Percentiles rank a stretch among this genome's conserved stretches.
These are phyloP conservation scores for Monosporascus sp. DNA, from an alignment of 2,329 filamentous ascomycete species.

Conservation along the genomic window DNA sequence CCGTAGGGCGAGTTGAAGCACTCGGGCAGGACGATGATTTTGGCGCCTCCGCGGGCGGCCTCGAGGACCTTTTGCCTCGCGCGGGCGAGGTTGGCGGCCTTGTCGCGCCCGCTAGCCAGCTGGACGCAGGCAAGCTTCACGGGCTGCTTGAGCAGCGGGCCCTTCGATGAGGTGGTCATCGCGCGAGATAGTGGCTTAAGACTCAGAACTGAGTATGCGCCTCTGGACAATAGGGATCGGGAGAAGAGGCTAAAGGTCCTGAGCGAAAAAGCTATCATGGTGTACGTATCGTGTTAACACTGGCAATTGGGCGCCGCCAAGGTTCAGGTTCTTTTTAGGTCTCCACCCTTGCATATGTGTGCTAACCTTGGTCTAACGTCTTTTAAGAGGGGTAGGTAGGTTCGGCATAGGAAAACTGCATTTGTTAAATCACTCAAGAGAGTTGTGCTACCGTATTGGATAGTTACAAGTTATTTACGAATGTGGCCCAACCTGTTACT, in stretches of 20 bases:
- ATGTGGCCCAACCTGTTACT: no score
- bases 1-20: constrained; percentile 99
- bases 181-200: constrained; percentile 15
- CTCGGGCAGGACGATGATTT: constrained; percentile 88
- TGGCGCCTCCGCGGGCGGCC: constrained; percentile 70
- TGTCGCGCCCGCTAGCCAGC: constrained; percentile 76
- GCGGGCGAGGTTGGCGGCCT: constrained; percentile 74
- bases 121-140: constrained; percentile 79
- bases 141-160: constrained; percentile 62
- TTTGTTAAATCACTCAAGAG: no score
- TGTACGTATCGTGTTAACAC: not conserved
- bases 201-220: not conserved
- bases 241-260: constrained; percentile 16
- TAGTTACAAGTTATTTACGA: no score
- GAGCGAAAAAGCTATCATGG: constrained; percentile 19
- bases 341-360: no score
- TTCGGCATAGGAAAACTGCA: no score
- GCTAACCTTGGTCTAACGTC: no score
- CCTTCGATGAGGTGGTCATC: constrained; percentile 21
- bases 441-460: no score
- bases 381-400: no score
- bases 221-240: constrained; percentile 5
- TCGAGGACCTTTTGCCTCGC: constrained; percentile 79
- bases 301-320: no score
- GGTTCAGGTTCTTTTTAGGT: no score